phyloP scores from a whole-genome alignment of 768 basidiomycete species.

The Asterophora lycoperdoides region DNA sequence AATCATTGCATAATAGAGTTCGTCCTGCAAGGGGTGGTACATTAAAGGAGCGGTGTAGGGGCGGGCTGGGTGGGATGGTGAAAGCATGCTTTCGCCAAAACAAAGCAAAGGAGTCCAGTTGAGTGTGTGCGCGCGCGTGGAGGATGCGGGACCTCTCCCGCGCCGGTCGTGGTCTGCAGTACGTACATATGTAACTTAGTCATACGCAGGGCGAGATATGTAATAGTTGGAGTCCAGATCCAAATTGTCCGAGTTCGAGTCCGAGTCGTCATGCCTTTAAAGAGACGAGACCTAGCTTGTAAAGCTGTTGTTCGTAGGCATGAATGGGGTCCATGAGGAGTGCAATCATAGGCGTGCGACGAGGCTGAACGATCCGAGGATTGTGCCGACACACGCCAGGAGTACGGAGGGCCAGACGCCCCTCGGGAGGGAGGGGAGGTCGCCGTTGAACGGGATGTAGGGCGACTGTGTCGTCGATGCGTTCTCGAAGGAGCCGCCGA shows the following conservation, averaged over 20 bases:
- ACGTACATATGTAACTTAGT: no score
- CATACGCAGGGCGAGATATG: no score
- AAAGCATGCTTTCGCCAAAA: no score
- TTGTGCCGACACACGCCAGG: constrained; percentile 32
- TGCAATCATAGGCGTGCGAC: constrained; percentile 10
- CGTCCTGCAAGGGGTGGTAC: not conserved
- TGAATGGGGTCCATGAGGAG: no score
- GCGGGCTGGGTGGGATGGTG: no score
- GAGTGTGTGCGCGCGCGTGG: no score
- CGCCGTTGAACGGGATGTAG: constrained; percentile 50
- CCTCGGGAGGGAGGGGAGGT: constrained; percentile 22
- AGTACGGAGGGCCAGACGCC: constrained; percentile 33
- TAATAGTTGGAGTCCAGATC: no score
- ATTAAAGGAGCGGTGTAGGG: constrained; percentile 8
- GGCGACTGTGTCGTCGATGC: constrained; percentile 25
- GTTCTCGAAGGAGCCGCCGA: constrained; percentile 31
- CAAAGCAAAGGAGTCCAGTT: no score
- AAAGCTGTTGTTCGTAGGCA: not conserved
- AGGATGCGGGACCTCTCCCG: no score
- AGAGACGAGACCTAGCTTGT: no score
- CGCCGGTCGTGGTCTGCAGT: no score
- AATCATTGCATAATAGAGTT: constrained; percentile 1
- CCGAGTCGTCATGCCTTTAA: not conserved
- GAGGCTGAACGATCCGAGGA: constrained; percentile 32
- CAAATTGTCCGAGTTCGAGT: not conserved